Base-by-base conservation (phyloP, 805 yeast genomes). In the Wickerhamomyces hampshirensis region DNA sequence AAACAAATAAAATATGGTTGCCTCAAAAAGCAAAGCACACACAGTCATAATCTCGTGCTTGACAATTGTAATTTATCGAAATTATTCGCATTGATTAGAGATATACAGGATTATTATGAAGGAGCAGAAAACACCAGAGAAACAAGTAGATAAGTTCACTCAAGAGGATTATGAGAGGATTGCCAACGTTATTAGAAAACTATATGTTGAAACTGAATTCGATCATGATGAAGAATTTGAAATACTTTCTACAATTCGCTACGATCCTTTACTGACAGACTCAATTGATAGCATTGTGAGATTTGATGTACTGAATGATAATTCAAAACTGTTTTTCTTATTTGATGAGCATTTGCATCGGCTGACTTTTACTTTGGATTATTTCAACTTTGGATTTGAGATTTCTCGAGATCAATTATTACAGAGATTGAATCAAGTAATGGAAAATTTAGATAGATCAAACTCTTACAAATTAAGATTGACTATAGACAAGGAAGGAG, bases 191-290 rank as follows among this genome's bases (percentile, higher is more conserved):
- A 28, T 40, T 11, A 34, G 37, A 12, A 8, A 28, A 6, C 11
- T 36, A 5, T 46, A 44, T 26, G 31, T 31, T 5, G 36, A 34
- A 11, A 11, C 26, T 5, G 46, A 46, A 28, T 32, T 30, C 38
- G 39, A 37, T 13, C 26, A 31, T 2, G 44, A 54, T 5, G 35
- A 38, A 10, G 65, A 65, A 5, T 79, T 84, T 50, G 73, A 77
- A 44, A 56, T 86, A 12, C 59, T 86, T 19, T 73, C 88, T 27
- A 79, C 95, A 2, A 69, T 87, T 26, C 65, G 96, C 33, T 87
- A 81, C 52, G 94, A 85, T 47, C 91, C 94, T 1, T 46, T 55
- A 8, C 55, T 83, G 35, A 31, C 56, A n/a, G 46, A 34, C 13
- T 31, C 29, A 6, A 33, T 42, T 7, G 47, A 42, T 24, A 38